Percentiles rank a stretch among this genome's conserved stretches.
Evolutionary conservation across 306 rosid species (phyloP).

Genomic region (Luffa aegyptiaca): DNA sequence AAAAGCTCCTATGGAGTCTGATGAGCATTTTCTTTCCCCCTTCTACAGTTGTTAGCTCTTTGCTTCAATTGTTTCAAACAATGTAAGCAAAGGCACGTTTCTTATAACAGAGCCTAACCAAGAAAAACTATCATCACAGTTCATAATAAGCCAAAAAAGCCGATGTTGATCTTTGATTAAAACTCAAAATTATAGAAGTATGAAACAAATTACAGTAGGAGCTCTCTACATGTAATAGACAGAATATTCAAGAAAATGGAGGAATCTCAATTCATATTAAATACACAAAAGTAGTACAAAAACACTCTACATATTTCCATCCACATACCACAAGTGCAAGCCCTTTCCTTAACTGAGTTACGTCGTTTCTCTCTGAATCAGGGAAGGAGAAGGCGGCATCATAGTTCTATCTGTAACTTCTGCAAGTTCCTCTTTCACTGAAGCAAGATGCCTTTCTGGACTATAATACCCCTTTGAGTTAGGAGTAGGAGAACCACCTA

Average conservation of each 20-base stretch:
- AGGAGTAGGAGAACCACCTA: slow-evolving; percentile 34
- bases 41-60: neutral
- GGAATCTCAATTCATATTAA: slow-evolving; percentile 3
- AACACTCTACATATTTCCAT: neutral
- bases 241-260: neutral
- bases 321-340: neutral
- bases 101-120: neutral
- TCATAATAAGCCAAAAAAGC: neutral
- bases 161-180: neutral
- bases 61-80: neutral
- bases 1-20: neutral
- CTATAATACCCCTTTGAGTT: slow-evolving; percentile 26
- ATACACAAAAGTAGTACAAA: neutral
- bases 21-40: neutral
- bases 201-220: neutral
- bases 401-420: slow-evolving; percentile 43
- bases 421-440: slow-evolving; percentile 39
- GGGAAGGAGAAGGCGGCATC: slow-evolving; percentile 56
- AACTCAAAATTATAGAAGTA: neutral
- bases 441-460: slow-evolving; percentile 36
- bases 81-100: neutral
- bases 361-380: slow-evolving; percentile 39
- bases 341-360: slow-evolving; percentile 1
- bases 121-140: neutral
- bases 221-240: neutral